Evolutionary conservation across 768 basidiomycete species (phyloP), one percentile per base, ranked within the genome.

Genomic region (Leccinum subgranulosum): DNA sequence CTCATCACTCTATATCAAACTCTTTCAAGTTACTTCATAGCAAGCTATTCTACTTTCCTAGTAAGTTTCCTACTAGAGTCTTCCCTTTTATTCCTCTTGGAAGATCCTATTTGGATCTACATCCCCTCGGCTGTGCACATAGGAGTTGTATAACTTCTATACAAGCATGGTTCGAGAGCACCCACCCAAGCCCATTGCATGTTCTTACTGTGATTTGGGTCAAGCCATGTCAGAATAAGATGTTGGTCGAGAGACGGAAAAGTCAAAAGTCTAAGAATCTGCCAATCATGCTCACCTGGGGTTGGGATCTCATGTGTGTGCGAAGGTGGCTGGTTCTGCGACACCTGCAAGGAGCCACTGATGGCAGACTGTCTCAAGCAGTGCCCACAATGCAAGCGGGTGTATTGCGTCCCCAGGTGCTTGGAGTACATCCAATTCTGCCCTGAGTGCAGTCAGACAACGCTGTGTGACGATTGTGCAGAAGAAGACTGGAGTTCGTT

Each of bases 281-380:
- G 67, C 41, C 19, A 36, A n/a, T 45, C 55, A 23, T 69, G 67
- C 27, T 55, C 62, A 23, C 59, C 65, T 0, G 57, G 23, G 12
- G 65, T 53, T 3, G 67, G 67, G 6, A 52, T 69, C 46, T 55
- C 60, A 59, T 68, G 67, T 36, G 47, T 39, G 1, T 68, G 65
- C 60, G 55, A 59, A 36, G 52, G 51, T 23, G 53, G 50, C 43
- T 63, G 68, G 67, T 34, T 59, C 11, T 68, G 67, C 51, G 65
- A 69, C 31, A 59, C 64, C 49, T 69, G 67, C 59, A 54, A 49
- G 50, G 17, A 48, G 2, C 52, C 57, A 25, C 17, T 55, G 6
- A 49, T 23, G 31, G 48, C 39, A 2, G 52, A 53, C 23, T 49
- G 64, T 49, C 55, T 63, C 57, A 58, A 58, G 28, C 19, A 21